Conservation (phyloP, 2,329 filamentous ascomycete species). For the Beauveria asiatica region DNA sequence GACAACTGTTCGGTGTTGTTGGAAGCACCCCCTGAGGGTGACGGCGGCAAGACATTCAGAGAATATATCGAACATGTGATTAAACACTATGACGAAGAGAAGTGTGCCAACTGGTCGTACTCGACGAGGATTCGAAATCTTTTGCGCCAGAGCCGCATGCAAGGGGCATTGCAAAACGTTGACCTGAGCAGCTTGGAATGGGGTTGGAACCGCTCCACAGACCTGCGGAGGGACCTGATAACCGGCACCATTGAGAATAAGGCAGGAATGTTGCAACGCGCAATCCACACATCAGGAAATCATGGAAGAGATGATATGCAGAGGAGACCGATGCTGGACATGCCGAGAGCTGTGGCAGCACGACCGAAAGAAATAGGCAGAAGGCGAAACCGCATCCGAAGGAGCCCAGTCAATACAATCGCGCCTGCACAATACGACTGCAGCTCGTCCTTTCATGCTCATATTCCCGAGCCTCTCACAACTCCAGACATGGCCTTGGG, state of each 20-base stretch:
- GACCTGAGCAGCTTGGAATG: conserved; percentile 22
- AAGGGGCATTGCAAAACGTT: background rate
- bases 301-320: background rate
- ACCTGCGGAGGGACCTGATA: conserved; percentile 36
- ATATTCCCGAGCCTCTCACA: background rate
- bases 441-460: background rate
- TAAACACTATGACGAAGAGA: conserved; percentile 37
- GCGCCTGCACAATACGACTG: background rate
- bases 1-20: conserved; percentile 35
- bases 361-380: background rate
- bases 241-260: conserved; percentile 21
- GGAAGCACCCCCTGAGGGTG: conserved; percentile 31
- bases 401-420: background rate
- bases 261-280: background rate
- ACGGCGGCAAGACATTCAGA: conserved; percentile 31
- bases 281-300: background rate
- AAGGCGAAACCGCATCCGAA: background rate
- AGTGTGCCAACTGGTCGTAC: conserved; percentile 35
- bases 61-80: conserved; percentile 39
- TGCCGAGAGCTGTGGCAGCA: background rate
- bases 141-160: conserved; percentile 25
- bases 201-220: conserved; percentile 33
- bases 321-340: background rate
- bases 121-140: conserved; percentile 37
- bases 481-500: background rate